Base-by-base conservation (phyloP, 768 basidiomycete species). In the Podaxis mareebaensis region DNA sequence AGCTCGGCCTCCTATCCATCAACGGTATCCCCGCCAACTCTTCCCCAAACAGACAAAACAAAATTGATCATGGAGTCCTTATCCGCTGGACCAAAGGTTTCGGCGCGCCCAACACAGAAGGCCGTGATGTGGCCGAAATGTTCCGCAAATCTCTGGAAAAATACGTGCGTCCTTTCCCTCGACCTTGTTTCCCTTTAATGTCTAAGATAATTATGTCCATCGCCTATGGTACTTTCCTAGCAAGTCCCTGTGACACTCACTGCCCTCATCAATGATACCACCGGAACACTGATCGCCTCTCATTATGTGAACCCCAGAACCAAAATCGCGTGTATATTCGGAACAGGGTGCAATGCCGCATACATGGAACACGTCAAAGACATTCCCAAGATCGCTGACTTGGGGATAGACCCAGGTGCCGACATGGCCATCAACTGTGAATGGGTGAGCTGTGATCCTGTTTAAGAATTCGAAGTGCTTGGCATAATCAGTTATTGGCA, bases 71-170 rank as follows among this genome's bases (percentile, higher is more conserved):
- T 65, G 96, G 95, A 24, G 84, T 86, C 64, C 88, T 99, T 40
- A 95, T 98, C 70, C 90, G 96, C 17, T 99, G 97, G 97, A 99
- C 97, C n/a, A 99, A 99, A 76, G 97, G 97, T 66, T 99, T 99
- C 69, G 95, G 95, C 36, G 92, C 92, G 0, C 73, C 85, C 4
- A 94, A 96, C 72, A 95, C 93, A 17, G 97, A 99, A 75, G 96
- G 96, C 17, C 79, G 85, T 60, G 93, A 99, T 69, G 95, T 96
- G 12, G 96, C 93, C 3, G 91, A 82, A 42, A 96, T 99, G 93
- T 96, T 99, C 79, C 85, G 87, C 54, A 76, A 87, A 61, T 90
- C 92, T 13, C 85, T 99, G 52, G 80, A 80, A 61, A 92, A 90
- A 81, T 79, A 84, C 71, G 93, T 95, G 59, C 11, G 90, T 78